Conservation (phyloP, 768 basidiomycete species). For the Lactarius deliciosus region DNA sequence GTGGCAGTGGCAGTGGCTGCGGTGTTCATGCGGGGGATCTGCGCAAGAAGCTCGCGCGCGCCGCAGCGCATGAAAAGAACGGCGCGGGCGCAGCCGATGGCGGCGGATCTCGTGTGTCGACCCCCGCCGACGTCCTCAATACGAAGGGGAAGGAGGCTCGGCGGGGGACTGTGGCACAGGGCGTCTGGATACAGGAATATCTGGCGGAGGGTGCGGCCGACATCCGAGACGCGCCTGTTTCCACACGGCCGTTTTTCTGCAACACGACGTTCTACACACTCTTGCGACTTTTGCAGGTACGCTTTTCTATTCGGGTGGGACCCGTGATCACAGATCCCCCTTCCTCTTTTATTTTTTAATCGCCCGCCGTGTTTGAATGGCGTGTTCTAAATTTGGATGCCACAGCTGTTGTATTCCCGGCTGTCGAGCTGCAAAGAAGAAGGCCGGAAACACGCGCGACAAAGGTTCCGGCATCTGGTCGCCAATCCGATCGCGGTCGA, state of each 20-base stretch:
- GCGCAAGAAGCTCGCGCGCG: slow-evolving; percentile 76
- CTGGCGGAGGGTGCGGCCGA: slow-evolving; percentile 25
- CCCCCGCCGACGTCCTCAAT: slow-evolving; percentile 21
- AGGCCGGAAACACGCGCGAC: slow-evolving; percentile 64
- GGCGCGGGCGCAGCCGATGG: slow-evolving; percentile 30
- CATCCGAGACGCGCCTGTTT: slow-evolving; percentile 33
- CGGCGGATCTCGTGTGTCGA: slow-evolving; percentile 22
- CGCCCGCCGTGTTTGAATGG: background rate
- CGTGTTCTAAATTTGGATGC: slow-evolving; percentile 8
- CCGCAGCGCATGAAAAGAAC: slow-evolving; percentile 58
- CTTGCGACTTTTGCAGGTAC: slow-evolving; percentile 82
- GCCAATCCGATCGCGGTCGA: slow-evolving; percentile 82
- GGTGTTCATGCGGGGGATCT: slow-evolving; percentile 39
- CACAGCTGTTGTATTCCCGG: slow-evolving; percentile 84
- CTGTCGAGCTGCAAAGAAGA: slow-evolving; percentile 83
- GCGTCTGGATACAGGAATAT: slow-evolving; percentile 26
- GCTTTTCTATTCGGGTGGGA: slow-evolving; percentile 34
- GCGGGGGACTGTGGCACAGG: background rate
- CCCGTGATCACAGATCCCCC: too few species aligned
- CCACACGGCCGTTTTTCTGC: slow-evolving; percentile 70
- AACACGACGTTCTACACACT: slow-evolving; percentile 94
- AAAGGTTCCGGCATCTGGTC: slow-evolving; percentile 62
- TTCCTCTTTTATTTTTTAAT: background rate
- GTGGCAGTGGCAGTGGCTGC: slow-evolving; percentile 31
- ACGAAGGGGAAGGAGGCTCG: slow-evolving; percentile 18